These are phyloP conservation scores for Myxozyma vanderwaltii DNA, from an alignment of 805 yeast genomes.

Conservation along the genomic window DNA sequence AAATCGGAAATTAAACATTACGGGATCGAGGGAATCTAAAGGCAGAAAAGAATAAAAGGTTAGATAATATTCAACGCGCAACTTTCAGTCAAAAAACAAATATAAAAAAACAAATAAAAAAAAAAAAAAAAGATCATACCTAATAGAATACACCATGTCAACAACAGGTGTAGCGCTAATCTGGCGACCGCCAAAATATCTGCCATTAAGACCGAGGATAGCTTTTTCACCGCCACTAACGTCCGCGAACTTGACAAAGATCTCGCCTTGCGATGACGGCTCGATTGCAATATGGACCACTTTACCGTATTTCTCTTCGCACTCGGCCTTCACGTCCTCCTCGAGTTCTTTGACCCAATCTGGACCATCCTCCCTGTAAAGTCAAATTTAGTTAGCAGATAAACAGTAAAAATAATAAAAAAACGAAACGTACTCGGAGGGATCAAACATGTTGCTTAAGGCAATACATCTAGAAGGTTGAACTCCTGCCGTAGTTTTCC, in stretches of 20 bases:
- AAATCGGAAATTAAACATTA: slow-evolving; percentile 13
- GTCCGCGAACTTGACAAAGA: slow-evolving; percentile 40
- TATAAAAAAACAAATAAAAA: background rate
- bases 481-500: slow-evolving; percentile 5
- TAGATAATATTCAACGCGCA: too few relatives aligned
- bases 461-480: slow-evolving; percentile 39
- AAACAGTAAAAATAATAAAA: background rate
- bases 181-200: slow-evolving; percentile 43
- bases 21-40: slow-evolving; percentile 35
- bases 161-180: slow-evolving; percentile 40
- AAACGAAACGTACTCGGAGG: slow-evolving; percentile 38
- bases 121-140: slow-evolving; percentile 30
- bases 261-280: slow-evolving; percentile 40
- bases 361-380: slow-evolving; percentile 40
- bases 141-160: slow-evolving; percentile 40
- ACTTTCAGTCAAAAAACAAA: too few relatives aligned
- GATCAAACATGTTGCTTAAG: slow-evolving; percentile 42
- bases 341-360: slow-evolving; percentile 42
- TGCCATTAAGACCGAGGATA: slow-evolving; percentile 40
- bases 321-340: slow-evolving; percentile 43
- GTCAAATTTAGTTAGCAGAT: background rate
- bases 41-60: background rate
- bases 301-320: slow-evolving; percentile 44
- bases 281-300: slow-evolving; percentile 42
- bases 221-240: slow-evolving; percentile 38